These are phyloP conservation scores for Coemansia sp. DNA, from an alignment of 192 early-diverging fungal species.

Conservation along the genomic window DNA sequence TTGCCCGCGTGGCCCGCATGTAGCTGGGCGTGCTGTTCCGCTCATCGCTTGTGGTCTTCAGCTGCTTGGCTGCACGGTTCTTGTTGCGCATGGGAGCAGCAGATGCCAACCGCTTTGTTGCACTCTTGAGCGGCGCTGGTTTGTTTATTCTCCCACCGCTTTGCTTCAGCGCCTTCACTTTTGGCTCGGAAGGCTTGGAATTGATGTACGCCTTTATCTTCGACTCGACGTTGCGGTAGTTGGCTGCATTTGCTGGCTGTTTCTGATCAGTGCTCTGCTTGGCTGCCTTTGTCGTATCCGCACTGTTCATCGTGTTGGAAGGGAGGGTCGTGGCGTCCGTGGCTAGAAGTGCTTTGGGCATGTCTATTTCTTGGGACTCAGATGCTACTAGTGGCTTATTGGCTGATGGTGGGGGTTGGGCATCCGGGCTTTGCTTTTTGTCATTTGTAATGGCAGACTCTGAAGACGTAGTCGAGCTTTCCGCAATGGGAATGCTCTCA, in stretches of 20 bases:
- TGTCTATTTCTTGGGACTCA: neutral
- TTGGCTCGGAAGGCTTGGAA: constrained; percentile 27
- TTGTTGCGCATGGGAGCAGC: neutral
- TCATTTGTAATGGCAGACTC: neutral
- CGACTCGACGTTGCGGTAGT: constrained; percentile 41
- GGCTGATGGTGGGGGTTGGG: neutral
- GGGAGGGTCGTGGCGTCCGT: neutral
- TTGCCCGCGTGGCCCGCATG: constrained; percentile 42
- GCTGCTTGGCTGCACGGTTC: neutral
- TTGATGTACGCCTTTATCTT: constrained; percentile 51
- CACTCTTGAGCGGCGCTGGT: neutral
- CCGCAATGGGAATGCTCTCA: neutral
- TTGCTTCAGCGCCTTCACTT: constrained; percentile 22
- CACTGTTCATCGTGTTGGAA: neutral
- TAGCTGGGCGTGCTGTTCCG: constrained; percentile 31
- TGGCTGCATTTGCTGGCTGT: constrained; percentile 7
- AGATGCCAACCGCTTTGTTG: neutral
- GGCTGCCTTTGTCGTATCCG: constrained; percentile 1
- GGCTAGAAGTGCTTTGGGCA: neutral
- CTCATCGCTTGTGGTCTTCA: neutral
- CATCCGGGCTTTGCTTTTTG: neutral
- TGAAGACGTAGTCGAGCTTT: neutral
- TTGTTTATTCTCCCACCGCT: neutral
- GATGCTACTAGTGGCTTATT: neutral
- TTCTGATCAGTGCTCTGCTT: neutral